A percentile compares a stretch with the other conserved stretches of the same genome.
phyloP scores from a whole-genome alignment of 306 rosid genomes.

The Cicer bijugum region DNA sequence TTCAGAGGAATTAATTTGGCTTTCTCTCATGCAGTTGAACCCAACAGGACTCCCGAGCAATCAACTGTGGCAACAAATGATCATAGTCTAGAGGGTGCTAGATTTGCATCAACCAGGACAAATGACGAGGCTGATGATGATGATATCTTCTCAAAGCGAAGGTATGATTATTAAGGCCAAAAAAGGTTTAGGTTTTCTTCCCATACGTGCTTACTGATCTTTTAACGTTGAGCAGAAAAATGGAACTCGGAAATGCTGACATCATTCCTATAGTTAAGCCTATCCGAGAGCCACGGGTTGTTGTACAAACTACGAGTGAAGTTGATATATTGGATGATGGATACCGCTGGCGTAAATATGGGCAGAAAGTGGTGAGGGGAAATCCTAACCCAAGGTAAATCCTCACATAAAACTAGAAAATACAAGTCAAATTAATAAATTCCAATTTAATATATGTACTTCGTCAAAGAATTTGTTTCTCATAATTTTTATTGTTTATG shows the following conservation, averaged over 20 bases:
- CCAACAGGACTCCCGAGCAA: conserved; percentile 62
- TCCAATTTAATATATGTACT: no score
- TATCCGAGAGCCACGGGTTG: conserved; percentile 95
- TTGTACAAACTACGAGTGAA: conserved; percentile 96
- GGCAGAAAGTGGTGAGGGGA: conserved; percentile 98
- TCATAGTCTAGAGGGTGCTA: conserved; percentile 64
- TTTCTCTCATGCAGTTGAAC: conserved; percentile 32
- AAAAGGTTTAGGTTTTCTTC: conserved; percentile 34
- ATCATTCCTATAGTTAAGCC: conserved; percentile 85
- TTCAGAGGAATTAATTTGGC: conserved; percentile 18
- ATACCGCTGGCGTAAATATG: conserved; percentile 99
- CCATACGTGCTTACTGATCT: conserved; percentile 38
- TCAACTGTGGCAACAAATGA: conserved; percentile 60
- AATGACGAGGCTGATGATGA: conserved; percentile 82
- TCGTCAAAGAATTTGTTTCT: no score
- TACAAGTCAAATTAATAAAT: background rate
- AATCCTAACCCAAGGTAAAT: conserved; percentile 96
- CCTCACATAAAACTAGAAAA: conserved; percentile 38
- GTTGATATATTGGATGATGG: conserved; percentile 99
- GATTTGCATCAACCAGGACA: conserved; percentile 55
- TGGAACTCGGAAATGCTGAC: conserved; percentile 73
- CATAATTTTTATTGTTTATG: conserved; percentile 18
- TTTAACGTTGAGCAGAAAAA: conserved; percentile 65
- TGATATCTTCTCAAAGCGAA: conserved; percentile 80
- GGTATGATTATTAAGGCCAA: conserved; percentile 55